phyloP scores from a whole-genome alignment of 106 monocot genomes.

The Acorus calamus region DNA sequence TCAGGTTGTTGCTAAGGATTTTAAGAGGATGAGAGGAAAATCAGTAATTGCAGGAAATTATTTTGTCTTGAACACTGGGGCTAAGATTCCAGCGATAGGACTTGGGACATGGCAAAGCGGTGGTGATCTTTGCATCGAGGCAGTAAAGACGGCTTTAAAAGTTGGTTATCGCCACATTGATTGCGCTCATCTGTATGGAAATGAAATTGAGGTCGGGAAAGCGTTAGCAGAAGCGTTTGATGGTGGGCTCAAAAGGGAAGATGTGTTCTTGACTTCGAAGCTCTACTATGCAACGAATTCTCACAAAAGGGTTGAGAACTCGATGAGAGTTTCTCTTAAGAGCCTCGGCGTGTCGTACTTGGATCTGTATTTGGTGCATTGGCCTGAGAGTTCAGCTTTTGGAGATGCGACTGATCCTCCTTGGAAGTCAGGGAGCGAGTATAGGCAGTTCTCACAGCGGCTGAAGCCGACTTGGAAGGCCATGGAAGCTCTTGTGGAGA shows the following conservation, averaged over 20 bases:
- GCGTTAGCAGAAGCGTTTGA: slow-evolving; percentile 51
- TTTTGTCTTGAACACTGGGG: slow-evolving; percentile 65
- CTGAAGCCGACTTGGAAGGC: slow-evolving; percentile 84
- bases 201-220: slow-evolving; percentile 73
- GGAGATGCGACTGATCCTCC: slow-evolving; percentile 88
- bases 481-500: slow-evolving; percentile 61
- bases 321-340: slow-evolving; percentile 61
- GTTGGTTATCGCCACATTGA: slow-evolving; percentile 76
- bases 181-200: slow-evolving; percentile 83
- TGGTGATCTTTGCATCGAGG: slow-evolving; percentile 64
- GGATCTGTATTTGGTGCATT: slow-evolving; percentile 89
- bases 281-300: slow-evolving; percentile 71
- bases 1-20: too few species aligned
- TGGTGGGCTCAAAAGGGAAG: slow-evolving; percentile 56
- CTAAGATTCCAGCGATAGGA: slow-evolving; percentile 72
- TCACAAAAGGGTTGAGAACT: slow-evolving; percentile 67
- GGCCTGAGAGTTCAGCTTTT: slow-evolving; percentile 67
- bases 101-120: slow-evolving; percentile 79
- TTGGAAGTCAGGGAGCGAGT: slow-evolving; percentile 57
- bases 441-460: slow-evolving; percentile 58
- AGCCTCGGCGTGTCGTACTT: slow-evolving; percentile 73
- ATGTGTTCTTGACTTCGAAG: slow-evolving; percentile 82
- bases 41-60: slow-evolving; percentile 12
- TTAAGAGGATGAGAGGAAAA: slow-evolving; percentile 38
- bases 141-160: slow-evolving; percentile 45